Evolutionary conservation across 495 filamentous ascomycete genomes (phyloP), one percentile per base, ranked within the genome.

Genomic region (Parathielavia hyrcaniae): DNA sequence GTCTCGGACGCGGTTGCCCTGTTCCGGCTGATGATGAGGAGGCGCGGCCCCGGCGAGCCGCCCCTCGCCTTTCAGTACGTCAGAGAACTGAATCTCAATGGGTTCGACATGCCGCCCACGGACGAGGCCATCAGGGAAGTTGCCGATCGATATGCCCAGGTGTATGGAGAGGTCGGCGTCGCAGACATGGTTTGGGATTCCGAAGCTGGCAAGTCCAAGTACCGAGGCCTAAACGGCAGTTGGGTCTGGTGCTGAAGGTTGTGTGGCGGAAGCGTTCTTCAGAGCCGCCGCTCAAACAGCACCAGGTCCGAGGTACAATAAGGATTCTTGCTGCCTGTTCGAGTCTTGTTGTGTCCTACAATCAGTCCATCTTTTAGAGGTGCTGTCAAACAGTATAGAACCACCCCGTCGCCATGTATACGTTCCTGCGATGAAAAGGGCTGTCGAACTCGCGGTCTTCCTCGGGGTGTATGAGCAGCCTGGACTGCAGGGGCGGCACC

Each of bases 131-230:
- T 54, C 13, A 5, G 12, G 9, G 41, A 45, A n/a, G 52, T 54
- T 9, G 40, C 52, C 2, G 16, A 54, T 3, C 8, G 16, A 16
- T 54, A 44, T 14, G n/a, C 8, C 11, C 9, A 36, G n/a, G 16
- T 13, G 23, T 44, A 54, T 22, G 40, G 40, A 4, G 40, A 45
- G 52, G 40, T 47, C 17, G 53, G 43, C 17, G 10, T 55, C 7
- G 43, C 43, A 12, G 53, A 55, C 11, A 55, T 55, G 53, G 20
- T 47, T 1, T 55, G 53, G 43, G 53, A 55, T 47, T 32, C 26
- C 4, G 43, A 47, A 1, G 19, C 22, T 14, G 34, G 30, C n/a
- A 47, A 39, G 20, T 39, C 32, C 30, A 55, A 47, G 14, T 47
- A 55, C 26, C 43, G 19, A 10, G 53, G 20, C 7, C 32, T 46